Base-by-base conservation (phyloP, 192 early-diverging fungal genomes). In the Entomortierella beljakovae region DNA sequence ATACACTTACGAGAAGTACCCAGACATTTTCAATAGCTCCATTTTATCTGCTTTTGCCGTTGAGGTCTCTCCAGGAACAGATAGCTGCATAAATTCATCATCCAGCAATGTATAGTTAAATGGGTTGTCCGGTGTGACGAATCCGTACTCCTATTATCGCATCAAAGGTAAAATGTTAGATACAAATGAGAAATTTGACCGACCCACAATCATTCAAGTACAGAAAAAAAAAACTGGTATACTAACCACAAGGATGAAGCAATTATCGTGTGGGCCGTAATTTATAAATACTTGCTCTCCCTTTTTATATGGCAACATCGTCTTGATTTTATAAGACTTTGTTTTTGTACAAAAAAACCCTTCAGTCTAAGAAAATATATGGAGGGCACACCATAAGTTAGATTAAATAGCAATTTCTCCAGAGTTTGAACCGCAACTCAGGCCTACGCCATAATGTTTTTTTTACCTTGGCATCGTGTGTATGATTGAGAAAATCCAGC, bases 401-500 rank as follows among this genome's bases (percentile, higher is more conserved):
- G 18, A 43, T 43, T 13, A 9, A 43, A 43, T 43, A 43, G 42
- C 42, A 9, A 26, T 26, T 51, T 22, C 4, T 53, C 51, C 3
- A 46, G 43, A 46, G 20, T 46, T 38, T 13, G 43, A 15, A n/a
- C n/a, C n/a, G n/a, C n/a, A n/a, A n/a, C n/a, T n/a, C n/a, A n/a
- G n/a, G n/a, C n/a, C n/a, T n/a, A n/a, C n/a, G n/a, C n/a, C n/a
- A n/a, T n/a, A n/a, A n/a, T n/a, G n/a, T 8, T n/a, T 49, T 13
- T n/a, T 3, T 28, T 69, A 89, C 86, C 59, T 84, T 83, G 34
- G 89, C 90, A 25, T 84, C 72, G 23, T 65, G 71, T 38, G 83
- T 86, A 83, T 94, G 92, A 71, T 94, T 94, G 42, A 94, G 87
- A 22, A 94, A 87, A 82, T 94, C 92, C 15, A 94, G 81, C 57